These are phyloP conservation scores for Solanum arcanum DNA, from an alignment of 257 asterid genomes.

Conservation along the genomic window DNA sequence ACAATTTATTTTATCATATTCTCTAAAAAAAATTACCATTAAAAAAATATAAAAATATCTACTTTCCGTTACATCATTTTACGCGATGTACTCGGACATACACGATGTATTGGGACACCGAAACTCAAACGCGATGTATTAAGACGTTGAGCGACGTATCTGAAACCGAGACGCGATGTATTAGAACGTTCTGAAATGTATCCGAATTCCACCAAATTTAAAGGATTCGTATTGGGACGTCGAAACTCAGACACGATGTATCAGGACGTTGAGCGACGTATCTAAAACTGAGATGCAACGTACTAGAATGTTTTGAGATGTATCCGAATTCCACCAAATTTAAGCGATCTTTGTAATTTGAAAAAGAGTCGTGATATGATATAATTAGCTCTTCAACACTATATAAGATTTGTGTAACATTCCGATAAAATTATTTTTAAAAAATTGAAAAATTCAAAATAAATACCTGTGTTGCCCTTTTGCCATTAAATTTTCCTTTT, in stretches of 20 bases:
- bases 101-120: no score
- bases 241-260: no score
- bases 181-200: no score
- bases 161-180: no score
- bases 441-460: no score
- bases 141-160: background rate
- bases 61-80: background rate
- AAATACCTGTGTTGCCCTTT: background rate
- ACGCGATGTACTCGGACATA: no score
- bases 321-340: background rate
- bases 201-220: background rate
- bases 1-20: no score
- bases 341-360: background rate
- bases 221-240: no score
- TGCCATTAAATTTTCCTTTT: background rate
- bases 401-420: no score
- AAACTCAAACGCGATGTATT: no score
- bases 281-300: accelerated
- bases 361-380: no score
- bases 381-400: no score
- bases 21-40: background rate
- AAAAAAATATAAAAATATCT: background rate
- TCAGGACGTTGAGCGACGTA: background rate
- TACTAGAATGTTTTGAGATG: background rate
- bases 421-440: background rate